phyloP scores from a whole-genome alignment of 768 basidiomycete species.

The Leucosporidium scottii region DNA sequence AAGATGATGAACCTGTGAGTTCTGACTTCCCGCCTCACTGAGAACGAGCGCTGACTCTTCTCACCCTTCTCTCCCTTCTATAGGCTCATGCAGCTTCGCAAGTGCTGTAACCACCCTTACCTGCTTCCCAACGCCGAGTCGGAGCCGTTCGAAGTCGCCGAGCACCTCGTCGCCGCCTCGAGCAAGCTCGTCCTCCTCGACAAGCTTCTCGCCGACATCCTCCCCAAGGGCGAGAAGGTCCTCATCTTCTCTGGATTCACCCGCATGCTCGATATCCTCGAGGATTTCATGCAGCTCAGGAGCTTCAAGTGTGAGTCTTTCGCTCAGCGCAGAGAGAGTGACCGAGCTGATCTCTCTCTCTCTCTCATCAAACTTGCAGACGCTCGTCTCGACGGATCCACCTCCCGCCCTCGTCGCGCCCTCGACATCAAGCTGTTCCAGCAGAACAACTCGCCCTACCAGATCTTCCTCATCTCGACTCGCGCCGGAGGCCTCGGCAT shows the following conservation, averaged over 20 bases:
- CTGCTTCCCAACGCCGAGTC: slow-evolving; percentile 51
- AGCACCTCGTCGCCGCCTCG: slow-evolving; percentile 54
- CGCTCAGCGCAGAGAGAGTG: slow-evolving; percentile 48
- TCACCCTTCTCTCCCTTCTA: no score
- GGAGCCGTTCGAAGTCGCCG: slow-evolving; percentile 50
- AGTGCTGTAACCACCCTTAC: slow-evolving; percentile 64
- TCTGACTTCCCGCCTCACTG: neutral
- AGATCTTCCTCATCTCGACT: slow-evolving; percentile 80
- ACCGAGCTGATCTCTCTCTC: neutral
- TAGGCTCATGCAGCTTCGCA: slow-evolving; percentile 57
- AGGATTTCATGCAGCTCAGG: slow-evolving; percentile 61
- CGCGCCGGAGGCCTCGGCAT: slow-evolving; percentile 76
- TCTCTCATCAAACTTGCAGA: neutral
- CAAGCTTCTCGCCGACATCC: slow-evolving; percentile 53
- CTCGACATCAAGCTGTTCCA: slow-evolving; percentile 61
- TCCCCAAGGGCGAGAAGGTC: slow-evolving; percentile 58
- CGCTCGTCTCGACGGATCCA: slow-evolving; percentile 35
- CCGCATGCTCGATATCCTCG: slow-evolving; percentile 62
- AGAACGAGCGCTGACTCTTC: neutral
- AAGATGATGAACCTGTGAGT: slow-evolving; percentile 55
- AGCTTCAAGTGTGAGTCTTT: slow-evolving; percentile 56
- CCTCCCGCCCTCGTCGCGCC: slow-evolving; percentile 51
- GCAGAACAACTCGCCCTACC: slow-evolving; percentile 56
- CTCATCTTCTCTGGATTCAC: slow-evolving; percentile 57
- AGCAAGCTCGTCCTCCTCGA: slow-evolving; percentile 56